Evolutionary conservation across 495 filamentous ascomycete genomes (phyloP), one percentile per base, ranked within the genome.

Genomic region (Aspergillus cristatus): DNA sequence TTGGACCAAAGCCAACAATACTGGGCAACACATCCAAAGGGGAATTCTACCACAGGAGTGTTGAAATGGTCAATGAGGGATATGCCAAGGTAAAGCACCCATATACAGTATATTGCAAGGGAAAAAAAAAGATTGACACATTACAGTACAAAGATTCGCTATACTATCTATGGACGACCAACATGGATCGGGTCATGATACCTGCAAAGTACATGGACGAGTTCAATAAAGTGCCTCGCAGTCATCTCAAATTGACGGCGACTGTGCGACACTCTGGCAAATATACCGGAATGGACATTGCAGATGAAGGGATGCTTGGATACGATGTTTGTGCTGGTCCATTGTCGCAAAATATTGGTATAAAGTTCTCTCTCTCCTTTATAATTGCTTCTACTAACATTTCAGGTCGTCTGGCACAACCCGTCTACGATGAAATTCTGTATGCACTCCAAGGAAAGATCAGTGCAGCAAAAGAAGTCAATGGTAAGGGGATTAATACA

Each of bases 211-310:
- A 32, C 11, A 32, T 32, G 30, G 15, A 16, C 30, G 30, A 32
- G 7, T 32, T 32, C 30, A 32, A 32, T 32, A 14, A 32, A 13
- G 30, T 32, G 30, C 30, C 30, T 14, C 30, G 30, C 30, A 32
- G 30, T 16, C 30, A 32, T 13, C 7, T 32, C 30, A 32, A 14
- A 16, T 32, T 32, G 30, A 32, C 30, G 30, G 30, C 30, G 3
- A 32, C 30, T 13, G n/a, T 32, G 30, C 30, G 30, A 32, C 15
- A 32, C 14, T 32, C 30, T 14, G 30, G 30, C 11, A 32, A 32
- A 32, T 32, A 32, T 32, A 32, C 30, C 13, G 30, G 30, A 32
- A 32, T 32, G 30, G 30, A 32, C 30, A 32, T 32, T 32, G 30
- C 30, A 32, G 30, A 32, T 32, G 3, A 32, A 32, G 30, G 30